These are phyloP conservation scores for Tylopilus vinaceipallidus DNA, from an alignment of 768 basidiomycete genomes.

Conservation along the genomic window DNA sequence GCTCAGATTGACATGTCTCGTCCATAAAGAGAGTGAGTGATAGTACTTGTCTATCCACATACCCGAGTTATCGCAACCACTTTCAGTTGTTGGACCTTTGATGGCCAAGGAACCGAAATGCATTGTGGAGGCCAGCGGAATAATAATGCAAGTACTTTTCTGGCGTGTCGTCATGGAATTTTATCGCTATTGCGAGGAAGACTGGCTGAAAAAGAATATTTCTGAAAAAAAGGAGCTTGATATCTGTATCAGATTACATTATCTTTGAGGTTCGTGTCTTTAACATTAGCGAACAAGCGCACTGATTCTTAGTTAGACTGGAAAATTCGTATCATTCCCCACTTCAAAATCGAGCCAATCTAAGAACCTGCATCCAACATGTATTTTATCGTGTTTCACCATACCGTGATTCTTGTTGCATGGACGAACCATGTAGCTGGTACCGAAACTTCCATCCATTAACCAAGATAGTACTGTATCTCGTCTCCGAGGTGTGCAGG, in stretches of 20 bases:
- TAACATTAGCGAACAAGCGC: neutral
- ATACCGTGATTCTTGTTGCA: neutral
- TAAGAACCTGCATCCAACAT: slow-evolving; percentile 35
- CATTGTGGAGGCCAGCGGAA: slow-evolving; percentile 90
- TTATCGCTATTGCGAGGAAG: slow-evolving; percentile 64
- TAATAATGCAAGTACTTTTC: slow-evolving; percentile 66
- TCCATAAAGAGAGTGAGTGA: slow-evolving; percentile 99
- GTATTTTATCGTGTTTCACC: slow-evolving; percentile 1
- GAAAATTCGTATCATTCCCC: slow-evolving; percentile 96
- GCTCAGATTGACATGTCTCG: slow-evolving; percentile 96
- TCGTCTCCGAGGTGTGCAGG: slow-evolving; percentile 22
- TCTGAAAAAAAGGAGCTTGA: slow-evolving; percentile 98
- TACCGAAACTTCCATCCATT: slow-evolving; percentile 4
- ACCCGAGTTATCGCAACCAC: neutral
- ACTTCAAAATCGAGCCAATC: slow-evolving; percentile 99
- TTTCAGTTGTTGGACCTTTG: slow-evolving; percentile 85
- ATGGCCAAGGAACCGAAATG: slow-evolving; percentile 94
- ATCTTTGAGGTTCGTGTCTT: slow-evolving; percentile 78
- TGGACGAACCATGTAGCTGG: slow-evolving; percentile 9
- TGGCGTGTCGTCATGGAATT: neutral
- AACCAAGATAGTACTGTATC: slow-evolving; percentile 29
- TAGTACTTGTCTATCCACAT: slow-evolving; percentile 37
- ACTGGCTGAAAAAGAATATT: slow-evolving; percentile 99
- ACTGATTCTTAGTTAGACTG: slow-evolving; percentile 57
- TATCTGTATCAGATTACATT: slow-evolving; percentile 92